Evolutionary conservation across 306 rosid species (phyloP).

Genomic region (Lathyrus tuberosus): DNA sequence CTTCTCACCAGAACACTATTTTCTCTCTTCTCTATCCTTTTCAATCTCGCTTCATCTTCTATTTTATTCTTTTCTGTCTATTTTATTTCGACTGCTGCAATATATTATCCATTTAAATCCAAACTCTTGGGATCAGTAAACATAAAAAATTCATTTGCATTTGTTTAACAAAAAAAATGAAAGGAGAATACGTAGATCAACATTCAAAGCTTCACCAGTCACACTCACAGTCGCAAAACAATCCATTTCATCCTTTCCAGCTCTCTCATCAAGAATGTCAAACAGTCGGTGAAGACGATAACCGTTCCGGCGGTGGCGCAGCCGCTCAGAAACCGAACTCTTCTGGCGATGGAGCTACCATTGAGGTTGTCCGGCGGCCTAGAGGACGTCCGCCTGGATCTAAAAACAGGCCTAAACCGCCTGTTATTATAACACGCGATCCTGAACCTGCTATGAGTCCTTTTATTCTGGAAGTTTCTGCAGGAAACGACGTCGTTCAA

Average conservation of each 20-base stretch:
- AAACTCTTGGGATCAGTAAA: conserved; percentile 18
- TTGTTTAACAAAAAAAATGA: conserved; percentile 42
- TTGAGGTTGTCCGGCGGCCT: conserved; percentile 76
- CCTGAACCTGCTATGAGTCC: conserved; percentile 87
- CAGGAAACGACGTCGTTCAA: conserved; percentile 82
- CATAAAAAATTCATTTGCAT: conserved; percentile 1
- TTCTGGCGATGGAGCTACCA: conserved; percentile 70
- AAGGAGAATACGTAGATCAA: conserved; percentile 65
- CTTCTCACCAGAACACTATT: not conserved
- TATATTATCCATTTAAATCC: conserved; percentile 24
- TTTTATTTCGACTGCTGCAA: not conserved
- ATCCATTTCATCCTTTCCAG: conserved; percentile 57
- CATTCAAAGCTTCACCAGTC: conserved; percentile 64
- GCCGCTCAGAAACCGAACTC: conserved; percentile 31
- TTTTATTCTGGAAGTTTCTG: conserved; percentile 76
- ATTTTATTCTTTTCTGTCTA: not conserved
- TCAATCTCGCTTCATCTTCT: not conserved
- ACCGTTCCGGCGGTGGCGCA: conserved; percentile 37
- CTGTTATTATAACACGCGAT: conserved; percentile 67
- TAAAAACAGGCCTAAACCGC: conserved; percentile 81
- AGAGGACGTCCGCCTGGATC: conserved; percentile 96
- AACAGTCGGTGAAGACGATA: conserved; percentile 51
- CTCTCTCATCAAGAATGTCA: conserved; percentile 34
- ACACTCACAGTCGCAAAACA: conserved; percentile 15
- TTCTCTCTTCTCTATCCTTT: not conserved